Conservation (phyloP, 2,329 filamentous ascomycete genomes). For the Iodosphaeria phyllophila region DNA sequence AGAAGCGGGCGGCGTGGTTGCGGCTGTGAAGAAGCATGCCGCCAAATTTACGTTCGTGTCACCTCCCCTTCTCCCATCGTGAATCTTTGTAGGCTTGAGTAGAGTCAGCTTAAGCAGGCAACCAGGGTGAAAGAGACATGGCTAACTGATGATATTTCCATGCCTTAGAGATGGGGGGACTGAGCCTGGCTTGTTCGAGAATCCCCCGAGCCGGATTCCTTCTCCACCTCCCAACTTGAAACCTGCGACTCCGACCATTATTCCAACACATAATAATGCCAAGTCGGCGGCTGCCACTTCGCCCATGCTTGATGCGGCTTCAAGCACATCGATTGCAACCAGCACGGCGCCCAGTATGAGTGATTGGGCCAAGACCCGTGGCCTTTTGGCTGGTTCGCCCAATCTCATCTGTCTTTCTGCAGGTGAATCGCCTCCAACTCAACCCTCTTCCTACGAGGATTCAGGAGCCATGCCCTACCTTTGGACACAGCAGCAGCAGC, state of each 20-base stretch:
- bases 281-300: conserved; percentile 9
- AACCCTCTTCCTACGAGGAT: conserved; percentile 17
- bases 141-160: too few relatives aligned
- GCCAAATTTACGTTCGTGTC: conserved; percentile 14
- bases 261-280: conserved; percentile 11
- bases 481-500: conserved; percentile 19
- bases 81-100: conserved; percentile 8
- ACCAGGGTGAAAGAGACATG: too few relatives aligned
- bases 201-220: conserved; percentile 7
- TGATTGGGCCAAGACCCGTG: conserved; percentile 14
- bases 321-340: conserved; percentile 13
- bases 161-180: too few relatives aligned
- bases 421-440: conserved; percentile 17
- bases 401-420: conserved; percentile 17
- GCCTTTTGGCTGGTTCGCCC: conserved; percentile 13
- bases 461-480: conserved; percentile 14
- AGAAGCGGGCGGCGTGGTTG: conserved; percentile 15
- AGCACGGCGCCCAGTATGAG: conserved; percentile 15
- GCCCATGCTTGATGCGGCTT: conserved; percentile 12
- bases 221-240: conserved; percentile 12
- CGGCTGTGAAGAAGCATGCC: conserved; percentile 17
- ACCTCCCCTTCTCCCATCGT: conserved; percentile 1
- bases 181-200: conserved; percentile 8
- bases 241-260: conserved; percentile 11
- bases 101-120: too few relatives aligned